A percentile compares a stretch with the other conserved stretches of the same genome.
Conservation (phyloP, 2,329 filamentous ascomycete species). For the Bipolaris oryzae region DNA sequence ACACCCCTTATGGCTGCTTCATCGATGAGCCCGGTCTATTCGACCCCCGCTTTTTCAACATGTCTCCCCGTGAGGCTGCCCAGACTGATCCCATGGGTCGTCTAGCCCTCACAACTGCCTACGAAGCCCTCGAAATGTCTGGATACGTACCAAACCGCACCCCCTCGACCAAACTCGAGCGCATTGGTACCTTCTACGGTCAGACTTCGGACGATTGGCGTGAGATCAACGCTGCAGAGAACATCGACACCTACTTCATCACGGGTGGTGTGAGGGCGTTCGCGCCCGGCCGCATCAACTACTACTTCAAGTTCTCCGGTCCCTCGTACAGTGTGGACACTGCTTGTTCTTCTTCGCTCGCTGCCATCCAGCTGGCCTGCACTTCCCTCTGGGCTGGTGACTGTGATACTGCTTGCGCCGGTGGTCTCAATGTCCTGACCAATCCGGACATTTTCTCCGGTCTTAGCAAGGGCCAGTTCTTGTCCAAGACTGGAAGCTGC, state of each 20-base stretch:
- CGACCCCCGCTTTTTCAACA: conserved; percentile 85
- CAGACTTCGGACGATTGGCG: conserved; percentile 78
- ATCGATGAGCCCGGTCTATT: conserved; percentile 78
- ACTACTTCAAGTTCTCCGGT: conserved; percentile 77
- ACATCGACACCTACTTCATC: conserved; percentile 73
- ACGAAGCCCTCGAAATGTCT: conserved; percentile 81
- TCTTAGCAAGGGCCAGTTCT: conserved; percentile 76
- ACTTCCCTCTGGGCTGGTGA: conserved; percentile 76
- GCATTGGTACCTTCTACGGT: conserved; percentile 76
- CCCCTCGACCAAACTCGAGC: conserved; percentile 67
- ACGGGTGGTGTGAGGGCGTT: conserved; percentile 67
- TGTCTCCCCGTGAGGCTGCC: conserved; percentile 79
- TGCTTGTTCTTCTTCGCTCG: conserved; percentile 77
- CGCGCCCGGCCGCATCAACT: conserved; percentile 70
- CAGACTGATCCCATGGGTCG: conserved; percentile 84
- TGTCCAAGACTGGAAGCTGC: conserved; percentile 77
- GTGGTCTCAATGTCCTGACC: conserved; percentile 77
- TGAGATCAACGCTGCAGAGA: conserved; percentile 74
- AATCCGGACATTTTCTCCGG: conserved; percentile 82
- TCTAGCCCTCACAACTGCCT: conserved; percentile 75
- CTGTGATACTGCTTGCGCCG: conserved; percentile 80
- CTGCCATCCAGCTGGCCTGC: conserved; percentile 74
- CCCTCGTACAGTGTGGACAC: conserved; percentile 76
- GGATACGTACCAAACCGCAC: conserved; percentile 77
- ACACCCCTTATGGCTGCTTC: conserved; percentile 78